These are phyloP conservation scores for Boletus barrowsii DNA, from an alignment of 768 basidiomycete species.

Conservation along the genomic window DNA sequence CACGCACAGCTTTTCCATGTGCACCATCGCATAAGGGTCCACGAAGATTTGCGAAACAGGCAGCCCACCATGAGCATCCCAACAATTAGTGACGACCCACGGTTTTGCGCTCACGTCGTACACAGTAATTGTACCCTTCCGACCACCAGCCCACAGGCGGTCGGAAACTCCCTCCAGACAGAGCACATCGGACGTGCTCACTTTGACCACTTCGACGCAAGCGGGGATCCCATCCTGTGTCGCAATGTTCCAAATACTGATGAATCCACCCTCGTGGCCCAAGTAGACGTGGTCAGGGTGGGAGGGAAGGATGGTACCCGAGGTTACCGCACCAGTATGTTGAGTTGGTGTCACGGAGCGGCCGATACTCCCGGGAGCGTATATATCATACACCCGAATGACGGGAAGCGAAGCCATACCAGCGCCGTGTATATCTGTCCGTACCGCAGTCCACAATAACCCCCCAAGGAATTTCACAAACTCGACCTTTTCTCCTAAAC, in stretches of 20 bases:
- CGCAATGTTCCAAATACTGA: conserved; percentile 74
- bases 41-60: conserved; percentile 65
- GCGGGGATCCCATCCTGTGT: conserved; percentile 54
- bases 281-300: conserved; percentile 69
- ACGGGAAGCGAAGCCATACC: conserved; percentile 55
- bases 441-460: conserved; percentile 78
- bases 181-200: conserved; percentile 78
- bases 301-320: conserved; percentile 71
- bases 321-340: conserved; percentile 78
- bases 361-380: conserved; percentile 53
- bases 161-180: conserved; percentile 82
- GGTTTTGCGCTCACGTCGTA: conserved; percentile 74
- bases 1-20: conserved; percentile 64
- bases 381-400: conserved; percentile 78
- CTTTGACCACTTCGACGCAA: conserved; percentile 76
- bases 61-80: conserved; percentile 73
- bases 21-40: conserved; percentile 73
- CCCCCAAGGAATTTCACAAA: conserved; percentile 74
- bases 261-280: conserved; percentile 88
- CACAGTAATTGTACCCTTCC: conserved; percentile 78
- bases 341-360: conserved; percentile 60
- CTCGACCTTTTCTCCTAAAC: conserved; percentile 79
- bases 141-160: conserved; percentile 81
- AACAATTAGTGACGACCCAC: conserved; percentile 85
- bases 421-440: conserved; percentile 47